Evolutionary conservation across 495 filamentous ascomycete species (phyloP).

Genomic region (Chlorociboria aeruginascens): DNA sequence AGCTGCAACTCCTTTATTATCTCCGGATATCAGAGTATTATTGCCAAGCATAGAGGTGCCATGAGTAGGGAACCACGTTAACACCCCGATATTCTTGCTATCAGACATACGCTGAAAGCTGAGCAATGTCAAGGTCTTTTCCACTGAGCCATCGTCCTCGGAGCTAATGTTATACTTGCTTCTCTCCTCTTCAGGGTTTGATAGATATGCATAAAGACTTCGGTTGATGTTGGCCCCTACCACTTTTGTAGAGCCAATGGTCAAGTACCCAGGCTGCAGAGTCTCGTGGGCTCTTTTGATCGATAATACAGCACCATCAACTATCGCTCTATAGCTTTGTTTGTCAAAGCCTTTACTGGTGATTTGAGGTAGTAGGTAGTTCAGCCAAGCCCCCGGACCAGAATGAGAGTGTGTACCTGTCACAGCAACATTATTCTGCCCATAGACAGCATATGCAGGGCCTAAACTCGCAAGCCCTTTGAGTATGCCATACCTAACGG

Average conservation of each 20-base stretch:
- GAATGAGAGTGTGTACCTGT: slow-evolving; percentile 93
- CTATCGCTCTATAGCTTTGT: slow-evolving; percentile 82
- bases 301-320: slow-evolving; percentile 73
- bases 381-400: slow-evolving; percentile 87
- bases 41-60: slow-evolving; percentile 88
- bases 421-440: slow-evolving; percentile 75
- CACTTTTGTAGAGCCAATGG: slow-evolving; percentile 61
- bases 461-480: slow-evolving; percentile 57
- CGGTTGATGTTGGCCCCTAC: slow-evolving; percentile 81
- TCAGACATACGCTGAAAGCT: slow-evolving; percentile 65
- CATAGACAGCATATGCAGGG: slow-evolving; percentile 58
- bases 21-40: slow-evolving; percentile 83
- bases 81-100: slow-evolving; percentile 59
- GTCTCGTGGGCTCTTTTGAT: slow-evolving; percentile 74
- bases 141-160: slow-evolving; percentile 56
- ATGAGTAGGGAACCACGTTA: slow-evolving; percentile 93
- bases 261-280: slow-evolving; percentile 58
- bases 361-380: slow-evolving; percentile 91
- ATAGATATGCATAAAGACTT: slow-evolving; percentile 81
- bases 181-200: slow-evolving; percentile 74
- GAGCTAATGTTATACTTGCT: slow-evolving; percentile 48
- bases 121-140: slow-evolving; percentile 76
- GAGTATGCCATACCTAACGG: slow-evolving; percentile 74
- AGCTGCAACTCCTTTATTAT: slow-evolving; percentile 95
- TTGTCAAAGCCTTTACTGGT: slow-evolving; percentile 81